Percentiles rank a stretch among this genome's conserved stretches.
These are phyloP conservation scores for Amylocarpus encephaloides DNA, from an alignment of 2,329 filamentous ascomycete genomes.

Conservation along the genomic window DNA sequence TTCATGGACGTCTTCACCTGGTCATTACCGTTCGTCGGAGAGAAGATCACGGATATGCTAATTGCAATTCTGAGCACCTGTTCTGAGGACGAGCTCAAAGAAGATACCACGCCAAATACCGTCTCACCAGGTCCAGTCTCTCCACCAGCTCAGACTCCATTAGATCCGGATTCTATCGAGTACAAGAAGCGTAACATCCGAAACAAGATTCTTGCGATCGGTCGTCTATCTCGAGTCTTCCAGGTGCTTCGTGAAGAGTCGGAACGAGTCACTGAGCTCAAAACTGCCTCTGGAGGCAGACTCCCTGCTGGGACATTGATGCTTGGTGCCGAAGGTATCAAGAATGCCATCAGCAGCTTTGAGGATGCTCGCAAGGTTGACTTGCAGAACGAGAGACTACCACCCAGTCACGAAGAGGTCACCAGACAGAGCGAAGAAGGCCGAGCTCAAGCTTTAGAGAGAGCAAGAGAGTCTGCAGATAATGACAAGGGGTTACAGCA, in stretches of 20 bases:
- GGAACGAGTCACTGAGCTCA: slow-evolving; percentile 92
- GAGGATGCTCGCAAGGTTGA: slow-evolving; percentile 97
- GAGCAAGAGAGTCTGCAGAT: slow-evolving; percentile 81
- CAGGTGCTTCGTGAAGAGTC: slow-evolving; percentile 97
- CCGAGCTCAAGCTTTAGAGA: slow-evolving; percentile 73
- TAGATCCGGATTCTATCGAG: slow-evolving; percentile 80
- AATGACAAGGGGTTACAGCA: slow-evolving; percentile 84
- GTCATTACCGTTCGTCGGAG: slow-evolving; percentile 96
- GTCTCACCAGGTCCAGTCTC: slow-evolving; percentile 61
- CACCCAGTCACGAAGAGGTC: slow-evolving; percentile 89
- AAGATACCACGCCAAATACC: slow-evolving; percentile 68
- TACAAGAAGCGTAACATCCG: slow-evolving; percentile 96
- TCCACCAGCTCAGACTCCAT: slow-evolving; percentile 53
- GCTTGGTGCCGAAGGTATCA: slow-evolving; percentile 96
- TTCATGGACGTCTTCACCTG: slow-evolving; percentile 99
- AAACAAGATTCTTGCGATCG: slow-evolving; percentile 99
- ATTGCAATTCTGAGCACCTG: slow-evolving; percentile 97
- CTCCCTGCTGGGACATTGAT: slow-evolving; percentile 93
- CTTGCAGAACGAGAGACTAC: slow-evolving; percentile 89
- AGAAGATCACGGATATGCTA: slow-evolving; percentile 99
- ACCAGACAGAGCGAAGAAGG: slow-evolving; percentile 75
- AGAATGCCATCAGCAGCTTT: slow-evolving; percentile 94
- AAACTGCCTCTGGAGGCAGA: slow-evolving; percentile 89
- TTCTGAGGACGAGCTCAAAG: slow-evolving; percentile 96
- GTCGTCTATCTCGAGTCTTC: slow-evolving; percentile 93